Base-by-base conservation (phyloP, 202 grass and related monocot genomes). In the Schoenoplectus triqueter region DNA sequence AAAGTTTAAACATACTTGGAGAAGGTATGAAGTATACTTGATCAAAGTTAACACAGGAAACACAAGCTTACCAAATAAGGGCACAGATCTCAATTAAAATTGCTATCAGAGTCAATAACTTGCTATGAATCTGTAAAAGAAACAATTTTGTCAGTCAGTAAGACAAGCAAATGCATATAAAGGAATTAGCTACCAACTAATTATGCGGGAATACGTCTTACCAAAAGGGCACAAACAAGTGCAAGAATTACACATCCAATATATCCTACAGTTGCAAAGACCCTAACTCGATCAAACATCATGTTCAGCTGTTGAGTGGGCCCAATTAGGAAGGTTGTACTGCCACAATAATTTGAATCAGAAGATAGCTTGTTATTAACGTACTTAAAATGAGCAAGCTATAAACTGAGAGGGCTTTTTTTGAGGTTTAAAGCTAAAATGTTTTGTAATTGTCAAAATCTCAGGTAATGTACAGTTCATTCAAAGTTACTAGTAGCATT, bases 61-160 rank as follows among this genome's bases (percentile, higher is more conserved):
- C 69, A 2, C 45, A 82, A 21, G 66, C 83, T 91, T 89, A 97
- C 91, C 96, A 94, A 84, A 85, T 82, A 9, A 95, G 86, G 86
- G 91, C 93, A 68, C 91, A 98, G 21, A 98, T 95, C 88, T 94
- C 96, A 57, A 85, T 64, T 87, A 92, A 89, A 69, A 98, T 91
- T 59, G 91, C 90, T 71, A 95, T 90, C 41, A 92, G 81, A 0
- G 91, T 92, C 79, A 95, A 48, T 74, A 99, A 10, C 85, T 99
- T 99, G 89, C 75, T 87, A 90, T 98, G 93, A 85, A 99, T 81
- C 96, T 99, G 87, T 84, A 89, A 72, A 87, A 89, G 41, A 66
- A 59, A 64, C 31, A 31, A 31, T 31, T 31, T 47, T 61, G 39
- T 74, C 5, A n/a, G 44, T 6, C 41, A 83, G 62, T 84, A 84